phyloP scores from a whole-genome alignment of 2,329 filamentous ascomycete species.

The Dothiorella sarmentorum region DNA sequence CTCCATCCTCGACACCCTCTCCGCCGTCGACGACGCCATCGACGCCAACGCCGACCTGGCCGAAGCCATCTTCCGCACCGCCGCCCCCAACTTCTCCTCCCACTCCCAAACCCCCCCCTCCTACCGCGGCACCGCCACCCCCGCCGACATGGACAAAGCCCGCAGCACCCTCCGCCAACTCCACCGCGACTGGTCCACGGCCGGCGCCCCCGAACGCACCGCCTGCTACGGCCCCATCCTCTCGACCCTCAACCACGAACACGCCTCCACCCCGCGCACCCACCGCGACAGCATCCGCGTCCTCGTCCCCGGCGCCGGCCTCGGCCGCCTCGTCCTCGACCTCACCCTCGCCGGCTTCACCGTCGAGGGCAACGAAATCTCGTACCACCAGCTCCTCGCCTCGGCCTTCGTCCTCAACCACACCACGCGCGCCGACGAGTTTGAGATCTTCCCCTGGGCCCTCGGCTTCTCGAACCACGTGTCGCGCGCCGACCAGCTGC shows the following conservation, averaged over 20 bases:
- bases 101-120: constrained; percentile 46
- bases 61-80: constrained; percentile 65
- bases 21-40: constrained; percentile 80
- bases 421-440: constrained; percentile 58
- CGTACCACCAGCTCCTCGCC: constrained; percentile 91
- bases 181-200: constrained; percentile 88
- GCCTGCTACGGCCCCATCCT: constrained; percentile 75
- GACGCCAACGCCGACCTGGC: constrained; percentile 83
- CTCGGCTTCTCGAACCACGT: constrained; percentile 84
- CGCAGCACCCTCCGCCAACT: constrained; percentile 89
- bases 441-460: constrained; percentile 80
- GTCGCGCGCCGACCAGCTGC: constrained; percentile 70
- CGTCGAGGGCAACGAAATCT: constrained; percentile 88
- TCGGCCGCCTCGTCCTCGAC: constrained; percentile 87
- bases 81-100: constrained; percentile 34
- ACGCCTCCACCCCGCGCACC: constrained; percentile 27
- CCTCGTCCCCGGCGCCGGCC: constrained; percentile 82
- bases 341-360: constrained; percentile 69
- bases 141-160: constrained; percentile 81
- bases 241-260: constrained; percentile 55
- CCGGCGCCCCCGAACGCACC: constrained; percentile 70
- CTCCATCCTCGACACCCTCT: constrained; percentile 73
- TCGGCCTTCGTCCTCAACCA: constrained; percentile 73
- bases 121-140: constrained; percentile 69
- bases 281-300: constrained; percentile 51